Evolutionary conservation across 1,284 basidiomycete genomes (phyloP), one percentile per base, ranked within the genome.

Genomic region (Sporisorium exsertum): DNA sequence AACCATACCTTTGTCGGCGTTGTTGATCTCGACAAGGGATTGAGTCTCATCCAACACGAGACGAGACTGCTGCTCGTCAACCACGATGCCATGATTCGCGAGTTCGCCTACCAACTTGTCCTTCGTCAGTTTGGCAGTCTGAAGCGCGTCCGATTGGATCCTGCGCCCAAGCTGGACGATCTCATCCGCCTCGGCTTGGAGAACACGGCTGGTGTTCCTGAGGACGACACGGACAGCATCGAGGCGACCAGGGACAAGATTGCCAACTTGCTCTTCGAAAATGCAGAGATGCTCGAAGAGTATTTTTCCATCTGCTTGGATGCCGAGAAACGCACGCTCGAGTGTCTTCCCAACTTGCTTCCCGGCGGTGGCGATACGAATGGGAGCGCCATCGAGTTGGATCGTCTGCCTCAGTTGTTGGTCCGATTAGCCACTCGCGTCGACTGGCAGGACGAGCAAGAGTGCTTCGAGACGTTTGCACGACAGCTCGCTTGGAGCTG

Each of bases 1-100:
- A 92, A 93, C 49, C 94, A 97, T 81, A 92, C 91, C 0, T 97
- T 97, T 82, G 95, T 99, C 35, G 96, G 96, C 1, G 91, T 98
- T 26, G 94, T 95, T 5, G 95, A 97, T 84, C 85, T 91, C 9
- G 86, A 89, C 20, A 89, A 90, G 42, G 92, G 91, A 69, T 87
- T 94, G 2, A 93, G 94, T 2, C 87, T 98, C 32, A 88, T 99
- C 1, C 97, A 99, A 84, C 90, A 95, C 85, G 89, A 90, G 33
- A 97, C 94, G 0, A 92, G 93, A 77, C 87, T 99, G 1, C 96
- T 95, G 84, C 89, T 98, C 7, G 89, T 97, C 68, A 93, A 97
- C 76, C 93, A 98, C 81, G 91, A 74, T 18, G 71, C 62, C 4
- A 53, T 81, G 35, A 82, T 83, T 0, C 94, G 97, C 80, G 95